Evolutionary conservation across 2,329 filamentous ascomycete species (phyloP).

Genomic region (Teratosphaeria epicoccoides): DNA sequence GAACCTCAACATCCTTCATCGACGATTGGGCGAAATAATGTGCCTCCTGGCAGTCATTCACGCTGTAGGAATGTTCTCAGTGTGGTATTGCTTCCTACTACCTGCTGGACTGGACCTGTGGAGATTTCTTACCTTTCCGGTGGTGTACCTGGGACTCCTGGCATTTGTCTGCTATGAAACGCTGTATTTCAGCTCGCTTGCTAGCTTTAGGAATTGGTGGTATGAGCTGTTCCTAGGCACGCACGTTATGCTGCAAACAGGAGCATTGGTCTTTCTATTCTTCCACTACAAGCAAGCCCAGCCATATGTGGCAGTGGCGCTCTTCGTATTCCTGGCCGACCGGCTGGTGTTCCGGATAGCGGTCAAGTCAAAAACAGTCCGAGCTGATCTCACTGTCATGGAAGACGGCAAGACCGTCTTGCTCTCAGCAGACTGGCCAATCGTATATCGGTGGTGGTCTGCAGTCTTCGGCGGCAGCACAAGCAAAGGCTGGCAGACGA

Average conservation of each 20-base stretch:
- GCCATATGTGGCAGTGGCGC: slow-evolving; percentile 43
- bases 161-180: slow-evolving; percentile 49
- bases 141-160: slow-evolving; percentile 44
- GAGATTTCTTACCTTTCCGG: slow-evolving; percentile 41
- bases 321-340: slow-evolving; percentile 49
- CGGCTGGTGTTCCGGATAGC: slow-evolving; percentile 46
- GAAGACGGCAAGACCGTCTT: slow-evolving; percentile 48
- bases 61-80: slow-evolving; percentile 42
- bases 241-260: slow-evolving; percentile 48
- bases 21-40: slow-evolving; percentile 51
- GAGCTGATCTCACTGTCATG: slow-evolving; percentile 43
- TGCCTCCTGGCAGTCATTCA: slow-evolving; percentile 51
- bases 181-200: slow-evolving; percentile 52
- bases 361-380: slow-evolving; percentile 40
- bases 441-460: slow-evolving; percentile 9
- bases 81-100: slow-evolving; percentile 43
- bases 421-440: slow-evolving; percentile 36
- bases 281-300: slow-evolving; percentile 46
- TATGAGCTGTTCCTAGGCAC: slow-evolving; percentile 53
- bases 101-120: slow-evolving; percentile 35
- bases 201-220: slow-evolving; percentile 48
- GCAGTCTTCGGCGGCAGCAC: slow-evolving; percentile 18
- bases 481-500: slow-evolving; percentile 45
- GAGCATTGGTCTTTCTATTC: slow-evolving; percentile 47
- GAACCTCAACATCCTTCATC: slow-evolving; percentile 54